phyloP scores from a whole-genome alignment of 2,329 filamentous ascomycete species.

The Ophiostoma sp. region DNA sequence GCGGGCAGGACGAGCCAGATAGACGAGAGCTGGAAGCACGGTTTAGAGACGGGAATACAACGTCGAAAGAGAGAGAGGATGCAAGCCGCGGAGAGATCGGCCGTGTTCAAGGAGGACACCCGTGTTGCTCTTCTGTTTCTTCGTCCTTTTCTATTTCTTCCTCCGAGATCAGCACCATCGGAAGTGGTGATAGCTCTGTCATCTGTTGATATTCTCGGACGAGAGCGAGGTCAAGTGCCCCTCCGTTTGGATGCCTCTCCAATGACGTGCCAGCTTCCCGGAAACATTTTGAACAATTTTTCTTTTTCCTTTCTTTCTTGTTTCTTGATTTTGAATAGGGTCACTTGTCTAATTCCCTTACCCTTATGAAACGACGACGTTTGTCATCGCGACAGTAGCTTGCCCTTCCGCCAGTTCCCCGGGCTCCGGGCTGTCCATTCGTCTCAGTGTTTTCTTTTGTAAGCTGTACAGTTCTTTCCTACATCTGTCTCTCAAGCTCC shows the following conservation, averaged over 20 bases:
- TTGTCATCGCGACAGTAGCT: not conserved
- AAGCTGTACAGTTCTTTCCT: not conserved
- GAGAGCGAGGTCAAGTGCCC: not conserved
- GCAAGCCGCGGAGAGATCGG: not conserved
- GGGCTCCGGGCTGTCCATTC: not conserved
- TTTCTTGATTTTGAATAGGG: not conserved
- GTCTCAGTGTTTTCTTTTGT: not conserved
- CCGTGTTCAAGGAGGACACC: not conserved
- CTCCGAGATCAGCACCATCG: conserved; percentile 9
- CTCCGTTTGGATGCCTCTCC: not conserved
- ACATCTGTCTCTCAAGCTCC: not conserved
- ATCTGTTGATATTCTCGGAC: not conserved
- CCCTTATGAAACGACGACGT: not conserved
- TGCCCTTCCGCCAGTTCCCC: not conserved
- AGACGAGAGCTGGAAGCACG: not conserved
- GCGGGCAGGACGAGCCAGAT: not conserved
- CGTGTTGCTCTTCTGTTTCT: not conserved
- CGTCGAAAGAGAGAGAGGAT: not conserved
- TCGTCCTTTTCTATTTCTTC: not conserved
- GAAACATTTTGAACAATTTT: not conserved
- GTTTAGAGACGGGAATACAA: not conserved
- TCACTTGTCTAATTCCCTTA: not conserved
- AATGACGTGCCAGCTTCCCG: not conserved
- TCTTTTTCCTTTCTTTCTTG: too few species aligned
- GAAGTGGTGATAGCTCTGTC: not conserved